Conservation (phyloP, 2,329 filamentous ascomycete genomes). For the Microcera coccophila region DNA sequence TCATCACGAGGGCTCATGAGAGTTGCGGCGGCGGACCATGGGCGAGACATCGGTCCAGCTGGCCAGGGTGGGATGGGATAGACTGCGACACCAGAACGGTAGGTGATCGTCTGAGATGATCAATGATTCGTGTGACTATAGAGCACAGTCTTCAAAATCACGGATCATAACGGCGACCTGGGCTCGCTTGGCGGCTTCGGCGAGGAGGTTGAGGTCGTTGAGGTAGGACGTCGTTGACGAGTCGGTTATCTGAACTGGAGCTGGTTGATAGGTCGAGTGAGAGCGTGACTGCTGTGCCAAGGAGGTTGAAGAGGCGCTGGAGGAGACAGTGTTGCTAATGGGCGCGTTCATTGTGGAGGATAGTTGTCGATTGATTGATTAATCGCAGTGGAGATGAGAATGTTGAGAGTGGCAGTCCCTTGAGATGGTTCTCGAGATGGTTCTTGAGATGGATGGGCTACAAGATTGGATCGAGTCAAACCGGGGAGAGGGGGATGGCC, state of each 20-base stretch:
- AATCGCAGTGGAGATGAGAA: too few relatives aligned
- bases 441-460: too few relatives aligned
- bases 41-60: too few relatives aligned
- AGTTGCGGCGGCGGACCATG: too few relatives aligned
- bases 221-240: constrained; percentile 59
- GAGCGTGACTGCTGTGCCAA: constrained; percentile 32
- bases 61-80: too few relatives aligned
- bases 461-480: too few relatives aligned
- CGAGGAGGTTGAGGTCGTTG: constrained; percentile 78
- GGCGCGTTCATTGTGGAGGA: constrained; percentile 32
- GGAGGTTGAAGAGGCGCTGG: constrained; percentile 15
- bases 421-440: too few relatives aligned
- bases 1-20: too few relatives aligned
- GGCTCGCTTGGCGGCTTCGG: constrained; percentile 88
- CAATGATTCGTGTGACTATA: too few relatives aligned
- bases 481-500: constrained; percentile 1
- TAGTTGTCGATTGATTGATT: constrained; percentile 3
- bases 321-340: constrained; percentile 27
- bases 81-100: too few relatives aligned
- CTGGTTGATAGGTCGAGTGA: constrained; percentile 23
- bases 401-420: neutral
- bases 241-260: constrained; percentile 29
- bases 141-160: constrained; percentile 71
- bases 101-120: too few relatives aligned
- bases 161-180: constrained; percentile 86